phyloP scores from a whole-genome alignment of 495 filamentous ascomycete species.

The Trypethelium eluteriae region DNA sequence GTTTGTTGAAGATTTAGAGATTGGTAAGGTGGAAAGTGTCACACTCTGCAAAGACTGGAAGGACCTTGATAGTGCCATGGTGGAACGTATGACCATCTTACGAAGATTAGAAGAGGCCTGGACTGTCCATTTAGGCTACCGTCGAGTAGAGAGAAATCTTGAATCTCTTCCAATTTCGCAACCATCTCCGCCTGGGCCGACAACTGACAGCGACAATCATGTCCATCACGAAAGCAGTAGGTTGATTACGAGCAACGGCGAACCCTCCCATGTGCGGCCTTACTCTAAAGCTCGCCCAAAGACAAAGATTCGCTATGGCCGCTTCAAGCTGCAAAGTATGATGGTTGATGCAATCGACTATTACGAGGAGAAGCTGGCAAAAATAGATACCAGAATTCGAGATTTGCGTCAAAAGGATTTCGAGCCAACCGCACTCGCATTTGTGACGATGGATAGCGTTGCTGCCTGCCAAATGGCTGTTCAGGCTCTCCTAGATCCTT shows the following conservation, averaged over 20 bases:
- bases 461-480: conserved; percentile 90
- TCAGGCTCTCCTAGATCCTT: conserved; percentile 83
- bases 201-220: conserved; percentile 37
- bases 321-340: conserved; percentile 60
- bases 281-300: conserved; percentile 54
- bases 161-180: conserved; percentile 46
- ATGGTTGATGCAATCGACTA: conserved; percentile 88
- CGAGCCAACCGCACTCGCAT: conserved; percentile 70
- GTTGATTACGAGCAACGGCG: conserved; percentile 45
- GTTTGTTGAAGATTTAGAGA: conserved; percentile 76
- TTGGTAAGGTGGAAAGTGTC: conserved; percentile 90
- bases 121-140: conserved; percentile 58
- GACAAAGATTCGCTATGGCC: conserved; percentile 70
- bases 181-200: conserved; percentile 41
- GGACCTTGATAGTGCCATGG: conserved; percentile 68
- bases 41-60: conserved; percentile 83
- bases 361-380: conserved; percentile 77
- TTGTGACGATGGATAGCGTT: conserved; percentile 94
- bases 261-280: conserved; percentile 36
- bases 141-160: conserved; percentile 41
- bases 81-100: conserved; percentile 55
- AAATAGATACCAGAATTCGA: conserved; percentile 68
- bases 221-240: conserved; percentile 40
- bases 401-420: conserved; percentile 68
- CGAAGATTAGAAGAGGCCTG: conserved; percentile 77